Evolutionary conservation across 1,284 basidiomycete species (phyloP), one percentile per base, ranked within the genome.

Genomic region (Cutaneotrichosporon dermatis): DNA sequence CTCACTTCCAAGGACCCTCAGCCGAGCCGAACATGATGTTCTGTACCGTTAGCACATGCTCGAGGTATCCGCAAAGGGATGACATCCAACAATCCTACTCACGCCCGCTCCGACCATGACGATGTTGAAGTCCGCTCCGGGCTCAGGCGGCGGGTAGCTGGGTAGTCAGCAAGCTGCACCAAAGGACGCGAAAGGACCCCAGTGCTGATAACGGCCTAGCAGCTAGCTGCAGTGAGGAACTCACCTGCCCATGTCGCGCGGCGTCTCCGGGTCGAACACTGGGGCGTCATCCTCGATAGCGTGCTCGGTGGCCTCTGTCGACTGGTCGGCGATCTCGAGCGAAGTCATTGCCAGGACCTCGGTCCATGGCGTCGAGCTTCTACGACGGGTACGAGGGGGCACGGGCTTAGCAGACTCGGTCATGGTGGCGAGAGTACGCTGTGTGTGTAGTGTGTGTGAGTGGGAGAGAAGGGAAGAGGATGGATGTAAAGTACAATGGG

Each of bases 1-100:
- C 49, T 51, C 49, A 51, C 49, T 78, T 74, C 72, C 75, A 77
- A 37, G 76, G 76, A 55, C 90, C 90, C 74, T 91, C 88, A 58
- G 87, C 85, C 43, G 88, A 90, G 60, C 90, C 91, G 72, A 92
- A 92, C 90, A 93, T 92, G 80, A 93, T 92, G 78, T 93, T 93
- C 55, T 78, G 55, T 45, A 60, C 60, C 56, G 7, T 54, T 25
- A 11, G 15, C n/a, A 13, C 16, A 10, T 36, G 6, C n/a, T 48
- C 48, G 45, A n/a, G 39, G 10, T 5, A 13, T 8, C 16, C 11
- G 16, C 15, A 48, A 41, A 5, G 16, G 42, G 39, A 34, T 3
- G 12, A 16, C 13, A 36, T 12, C 25, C 25, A 25, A 25, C 25
- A 25, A 25, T 25, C 25, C 25, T 25, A 73, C 76, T 75, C 56